Conservation (phyloP, 2,329 filamentous ascomycete species). For the Calonectria pteridis region DNA sequence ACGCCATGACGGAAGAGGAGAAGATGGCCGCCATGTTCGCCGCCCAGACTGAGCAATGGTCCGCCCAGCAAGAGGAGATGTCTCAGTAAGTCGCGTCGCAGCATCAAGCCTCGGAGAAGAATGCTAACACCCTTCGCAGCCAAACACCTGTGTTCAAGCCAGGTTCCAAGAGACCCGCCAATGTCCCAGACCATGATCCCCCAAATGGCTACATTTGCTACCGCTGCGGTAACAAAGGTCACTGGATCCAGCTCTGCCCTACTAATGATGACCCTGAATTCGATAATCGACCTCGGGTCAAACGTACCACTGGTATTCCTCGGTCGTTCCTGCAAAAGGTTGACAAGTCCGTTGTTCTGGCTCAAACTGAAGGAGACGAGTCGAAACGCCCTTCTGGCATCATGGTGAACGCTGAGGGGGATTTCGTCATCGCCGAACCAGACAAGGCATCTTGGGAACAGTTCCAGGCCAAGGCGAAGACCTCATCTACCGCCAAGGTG, state of each 20-base stretch:
- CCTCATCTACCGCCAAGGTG: conserved; percentile 84
- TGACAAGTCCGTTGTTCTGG: conserved; percentile 85
- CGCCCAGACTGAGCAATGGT: conserved; percentile 91
- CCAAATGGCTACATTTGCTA: conserved; percentile 97
- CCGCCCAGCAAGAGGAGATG: conserved; percentile 92
- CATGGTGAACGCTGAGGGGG: conserved; percentile 97
- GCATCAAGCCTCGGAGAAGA: conserved; percentile 20
- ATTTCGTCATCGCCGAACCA: conserved; percentile 96
- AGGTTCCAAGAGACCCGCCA: conserved; percentile 74
- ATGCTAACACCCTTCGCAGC: conserved; percentile 56
- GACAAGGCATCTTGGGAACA: conserved; percentile 97
- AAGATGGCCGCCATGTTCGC: conserved; percentile 93
- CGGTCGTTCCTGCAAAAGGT: conserved; percentile 95
- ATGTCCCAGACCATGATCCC: conserved; percentile 92
- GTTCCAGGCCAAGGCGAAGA: conserved; percentile 94
- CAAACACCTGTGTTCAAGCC: conserved; percentile 73
- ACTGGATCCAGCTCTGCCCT: conserved; percentile 98
- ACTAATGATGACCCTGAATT: conserved; percentile 99
- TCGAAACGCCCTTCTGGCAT: conserved; percentile 89
- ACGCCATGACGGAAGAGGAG: conserved; percentile 91
- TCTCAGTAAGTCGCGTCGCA: conserved; percentile 71
- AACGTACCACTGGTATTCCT: conserved; percentile 96
- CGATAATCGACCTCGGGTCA: conserved; percentile 92
- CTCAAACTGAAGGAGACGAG: conserved; percentile 81
- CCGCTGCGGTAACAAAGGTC: conserved; percentile 96